Conservation (phyloP, 257 asterid genomes). For the Scutellaria baicalensis region DNA sequence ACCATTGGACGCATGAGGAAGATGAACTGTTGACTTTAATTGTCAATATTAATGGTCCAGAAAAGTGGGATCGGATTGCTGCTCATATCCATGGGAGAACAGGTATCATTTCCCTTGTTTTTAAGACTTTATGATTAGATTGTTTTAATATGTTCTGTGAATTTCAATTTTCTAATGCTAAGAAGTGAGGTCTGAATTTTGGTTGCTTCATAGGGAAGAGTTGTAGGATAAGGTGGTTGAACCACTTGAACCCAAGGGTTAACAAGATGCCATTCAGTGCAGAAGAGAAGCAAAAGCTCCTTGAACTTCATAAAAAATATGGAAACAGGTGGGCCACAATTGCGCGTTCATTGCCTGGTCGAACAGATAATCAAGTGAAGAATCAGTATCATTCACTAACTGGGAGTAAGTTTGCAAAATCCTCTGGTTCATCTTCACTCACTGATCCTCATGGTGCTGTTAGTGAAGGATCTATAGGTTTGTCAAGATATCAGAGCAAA, state of each 20-base stretch:
- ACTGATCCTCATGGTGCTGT: background rate
- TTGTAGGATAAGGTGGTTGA: conserved; percentile 44
- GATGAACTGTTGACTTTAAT: conserved; percentile 18
- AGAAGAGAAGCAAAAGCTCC: conserved; percentile 25
- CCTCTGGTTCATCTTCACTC: background rate
- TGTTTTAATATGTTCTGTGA: background rate
- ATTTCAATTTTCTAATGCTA: background rate
- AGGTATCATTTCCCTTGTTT: conserved; percentile 21
- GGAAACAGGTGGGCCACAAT: conserved; percentile 41
- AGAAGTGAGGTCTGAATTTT: background rate
- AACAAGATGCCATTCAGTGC: conserved; percentile 24
- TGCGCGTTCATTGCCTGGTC: conserved; percentile 15
- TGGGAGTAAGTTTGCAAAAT: conserved; percentile 8
- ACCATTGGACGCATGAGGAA: conserved; percentile 34
- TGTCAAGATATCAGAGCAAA: background rate
- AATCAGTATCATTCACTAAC: conserved; percentile 33
- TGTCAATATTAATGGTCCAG: conserved; percentile 20
- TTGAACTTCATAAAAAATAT: conserved; percentile 16
- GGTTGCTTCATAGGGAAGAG: conserved; percentile 30
- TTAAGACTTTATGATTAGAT: background rate
- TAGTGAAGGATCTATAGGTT: background rate
- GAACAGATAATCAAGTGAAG: conserved; percentile 44
- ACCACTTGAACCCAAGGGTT: conserved; percentile 34
- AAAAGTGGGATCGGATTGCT: conserved; percentile 32
- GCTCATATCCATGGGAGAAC: conserved; percentile 28